A percentile compares a stretch with the other conserved stretches of the same genome.
phyloP scores from a whole-genome alignment of 441 rosid genomes.

The Isatis lusitanica region DNA sequence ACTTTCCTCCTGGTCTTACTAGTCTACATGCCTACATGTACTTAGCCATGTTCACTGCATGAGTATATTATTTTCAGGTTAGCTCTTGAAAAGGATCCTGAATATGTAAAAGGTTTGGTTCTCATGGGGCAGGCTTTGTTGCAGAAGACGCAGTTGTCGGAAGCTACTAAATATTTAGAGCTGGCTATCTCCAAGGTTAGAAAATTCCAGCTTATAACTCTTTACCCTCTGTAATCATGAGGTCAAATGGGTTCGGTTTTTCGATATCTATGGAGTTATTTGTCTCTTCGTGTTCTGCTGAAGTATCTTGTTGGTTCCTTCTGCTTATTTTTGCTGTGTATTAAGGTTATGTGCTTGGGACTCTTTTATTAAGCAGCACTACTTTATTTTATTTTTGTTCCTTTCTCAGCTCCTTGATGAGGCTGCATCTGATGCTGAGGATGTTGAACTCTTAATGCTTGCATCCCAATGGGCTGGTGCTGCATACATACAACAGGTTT shows the following conservation, averaged over 20 bases:
- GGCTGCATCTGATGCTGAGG: conserved; percentile 46
- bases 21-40: background rate
- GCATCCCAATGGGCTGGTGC: conserved; percentile 85
- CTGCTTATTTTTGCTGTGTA: conserved; percentile 10
- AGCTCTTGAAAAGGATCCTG: conserved; percentile 80
- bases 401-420: conserved; percentile 53
- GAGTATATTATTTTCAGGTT: conserved; percentile 43
- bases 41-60: conserved; percentile 19
- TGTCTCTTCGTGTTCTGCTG: background rate
- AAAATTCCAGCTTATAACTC: background rate
- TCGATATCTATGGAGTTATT: background rate
- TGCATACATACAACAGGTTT: conserved; percentile 67
- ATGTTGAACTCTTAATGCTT: conserved; percentile 61
- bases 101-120: conserved; percentile 52
- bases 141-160: conserved; percentile 51
- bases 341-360: background rate
- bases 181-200: conserved; percentile 78
- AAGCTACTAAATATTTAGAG: conserved; percentile 70
- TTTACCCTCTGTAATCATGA: no score
- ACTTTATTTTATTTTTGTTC: conserved; percentile 4
- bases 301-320: conserved; percentile 1
- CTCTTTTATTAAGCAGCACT: conserved; percentile 8
- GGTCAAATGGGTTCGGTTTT: background rate
- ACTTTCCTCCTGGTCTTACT: background rate
- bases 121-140: conserved; percentile 71